Base-by-base conservation (phyloP, 768 basidiomycete species). In the Lepiota venenata region DNA sequence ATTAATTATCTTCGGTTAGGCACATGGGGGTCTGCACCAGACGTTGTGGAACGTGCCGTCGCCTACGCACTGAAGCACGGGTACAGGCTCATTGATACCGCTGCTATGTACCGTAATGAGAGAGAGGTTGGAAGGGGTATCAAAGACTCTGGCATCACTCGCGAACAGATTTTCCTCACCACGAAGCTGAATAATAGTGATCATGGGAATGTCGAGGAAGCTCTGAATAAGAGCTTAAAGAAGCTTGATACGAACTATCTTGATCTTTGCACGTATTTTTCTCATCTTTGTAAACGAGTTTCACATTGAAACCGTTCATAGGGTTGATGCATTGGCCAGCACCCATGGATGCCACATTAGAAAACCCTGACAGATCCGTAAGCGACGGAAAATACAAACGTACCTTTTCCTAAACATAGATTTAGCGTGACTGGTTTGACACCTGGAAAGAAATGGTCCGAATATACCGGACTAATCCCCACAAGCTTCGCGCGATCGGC, bases 261-360 rank as follows among this genome's bases (percentile, higher is more conserved):
- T 44, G 90, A 94, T 63, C 81, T 93, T 21, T 93, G 87, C 83
- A 64, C 62, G 74, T 69, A 58, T 16, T 16, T 10, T 22, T 39
- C 37, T 25, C 44, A 7, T 15, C 1, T n/a, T 7, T 32, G 25
- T 20, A 25, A 3, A 44, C 47, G 27, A 8, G 9, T 36, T 44
- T 55, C 4, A 39, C 18, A 32, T 14, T 50, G 38, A 46, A 25
- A 8, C 15, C 15, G 22, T 21, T 44, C 41, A 4, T 55, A 86
- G 84, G 83, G 81, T 73, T 90, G 55, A 83, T 91, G 79, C 88
- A 91, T 69, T 91, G 88, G 90, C 91, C 91, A 12, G 82, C 86
- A 16, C 85, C 89, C 32, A 81, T 89, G 81, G 81, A 78, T 10
- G 60, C 61, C 40, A 81, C 81, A 55, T 74, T 74, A 47, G 71